Base-by-base conservation (phyloP, 345 rosid genomes). In the Nephelium lappaceum region DNA sequence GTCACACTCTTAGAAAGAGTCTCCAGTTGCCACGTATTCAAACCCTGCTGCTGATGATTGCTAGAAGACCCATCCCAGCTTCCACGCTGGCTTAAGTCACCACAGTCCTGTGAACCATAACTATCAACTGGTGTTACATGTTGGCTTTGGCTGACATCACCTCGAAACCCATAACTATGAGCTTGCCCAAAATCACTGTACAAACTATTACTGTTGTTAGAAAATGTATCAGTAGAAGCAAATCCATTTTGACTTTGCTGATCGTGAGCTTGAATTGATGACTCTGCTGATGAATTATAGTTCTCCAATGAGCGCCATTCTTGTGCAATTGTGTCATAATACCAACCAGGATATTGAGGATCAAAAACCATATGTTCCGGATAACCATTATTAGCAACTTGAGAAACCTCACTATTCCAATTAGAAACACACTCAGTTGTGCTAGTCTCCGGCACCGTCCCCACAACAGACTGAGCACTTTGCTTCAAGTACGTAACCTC, bases 291-390 rank as follows among this genome's bases (percentile, higher is more conserved):
- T 77, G 93, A 80, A 77, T 87, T 87, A 82, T 89, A 92, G 87
- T 88, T 90, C 61, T 97, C 98, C 68, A 93, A 72, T 10, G 91
- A 18, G 72, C 74, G 83, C 98, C 98, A 97, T 73, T 92, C 93
- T 85, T 87, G 90, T 38, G 83, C 82, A 84, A 90, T 80, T 57
- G 88, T 86, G 69, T 94, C 95, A 82, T 85, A 94, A 86, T 94
- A 97, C 98, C 98, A 97, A 79, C 94, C 99, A 51, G 98, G 99
- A 80, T 89, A 93, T 65, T 92, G 98, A 10, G 93, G 87, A 79
- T 97, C 96, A 88, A 94, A 97, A 64, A 85, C 76, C 95, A 97
- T 94, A 81, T 93, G 93, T 68, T 92, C 96, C 6, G 98, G 97
- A 81, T 94, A 92, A 49, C 91, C 98, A 82, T 87, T 89, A 82